Base-by-base conservation (phyloP, 257 asterid species). In the Oldenlandia corymbosa region DNA sequence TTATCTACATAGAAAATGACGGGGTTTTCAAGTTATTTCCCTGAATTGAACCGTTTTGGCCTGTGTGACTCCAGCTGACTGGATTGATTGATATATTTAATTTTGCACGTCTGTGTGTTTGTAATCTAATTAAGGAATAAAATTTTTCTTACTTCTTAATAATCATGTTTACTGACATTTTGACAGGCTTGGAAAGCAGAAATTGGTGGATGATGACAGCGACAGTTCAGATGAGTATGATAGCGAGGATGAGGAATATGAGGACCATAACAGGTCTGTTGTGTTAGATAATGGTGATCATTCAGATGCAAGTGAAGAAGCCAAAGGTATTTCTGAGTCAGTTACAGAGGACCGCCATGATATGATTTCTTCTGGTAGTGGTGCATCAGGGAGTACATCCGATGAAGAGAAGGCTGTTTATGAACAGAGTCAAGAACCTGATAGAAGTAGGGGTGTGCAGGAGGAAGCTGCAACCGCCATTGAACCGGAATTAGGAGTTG, bases 131-230 rank as follows among this genome's bases (percentile, higher is more conserved):
- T 34, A 9, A 34, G 39, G n/a, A n/a, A n/a, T 13, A 39, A 26
- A 18, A 13, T 10, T 43, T 46, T 58, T 68, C 26, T 36, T 5
- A 11, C 58, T 28, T 34, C 28, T 9, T 39, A 24, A 28, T 75
- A 63, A 69, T 26, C 23, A 7, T 11, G 18, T 24, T 10, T 23
- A 43, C 18, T 31, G 34, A 26, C 54, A 31, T 50, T 72, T 66
- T 69, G 45, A 54, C 69, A 91, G 97, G 98, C 24, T 70, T 77
- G 96, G 98, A 61, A 91, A 88, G 88, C 81, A 84, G 72, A 80
- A 67, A 73, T 10, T 85, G 60, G 88, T 64, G 18, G 89, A 80
- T 20, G 85, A 89, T 64, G 97, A 90, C 73, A 81, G 90, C 53
- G 97, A 90, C 56, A 79, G 76, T 37, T 57, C 62, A 58, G 83